Base-by-base conservation (phyloP, 2,329 filamentous ascomycete species). In the Beauveria rudraprayagi region DNA sequence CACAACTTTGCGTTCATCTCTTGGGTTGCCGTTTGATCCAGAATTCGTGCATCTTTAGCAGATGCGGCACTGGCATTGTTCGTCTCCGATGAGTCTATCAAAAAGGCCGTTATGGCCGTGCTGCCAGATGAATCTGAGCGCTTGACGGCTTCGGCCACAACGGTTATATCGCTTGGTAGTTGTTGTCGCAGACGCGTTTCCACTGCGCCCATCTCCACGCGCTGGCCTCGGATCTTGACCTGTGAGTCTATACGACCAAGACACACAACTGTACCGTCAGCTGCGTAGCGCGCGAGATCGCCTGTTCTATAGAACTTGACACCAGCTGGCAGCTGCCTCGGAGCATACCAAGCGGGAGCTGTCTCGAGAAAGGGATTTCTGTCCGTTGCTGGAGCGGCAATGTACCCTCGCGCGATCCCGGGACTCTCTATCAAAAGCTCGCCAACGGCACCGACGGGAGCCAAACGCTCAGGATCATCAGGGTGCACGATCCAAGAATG, bases 171-270 rank as follows among this genome's bases (percentile, higher is more conserved):
- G 7, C 28, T 30, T 0, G 57, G 19, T 8, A 53, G 8, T 1
- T 46, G 22, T 16, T 53, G 30, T n/a, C 56, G 44, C 37, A 59
- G 17, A 28, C 22, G 10, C 3, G 22, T 16, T 44, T 55, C 52
- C 5, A 72, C 62, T 19, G 73, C 73, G 0, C 64, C 67, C 3
- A 82, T 73, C 69, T 83, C 86, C 47, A 84, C 75, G 37, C 83
- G 71, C 61, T 80, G 84, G 11, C 86, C 86, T 11, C 79, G 77
- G 6, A 87, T 70, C 67, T 87, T 87, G 52, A 86, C 76, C 66
- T 86, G 83, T 0, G 76, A 76, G 64, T 87, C 83, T 63, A 83
- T 83, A 16, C 84, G 75, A 16, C 80, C 80, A 19, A 82, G 62
- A 44, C 76, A 81, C 0, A 72, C 66, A 5, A 83, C 65, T 5